Evolutionary conservation across 2,329 filamentous ascomycete species (phyloP).

Genomic region (Clonostachys rhizophaga): DNA sequence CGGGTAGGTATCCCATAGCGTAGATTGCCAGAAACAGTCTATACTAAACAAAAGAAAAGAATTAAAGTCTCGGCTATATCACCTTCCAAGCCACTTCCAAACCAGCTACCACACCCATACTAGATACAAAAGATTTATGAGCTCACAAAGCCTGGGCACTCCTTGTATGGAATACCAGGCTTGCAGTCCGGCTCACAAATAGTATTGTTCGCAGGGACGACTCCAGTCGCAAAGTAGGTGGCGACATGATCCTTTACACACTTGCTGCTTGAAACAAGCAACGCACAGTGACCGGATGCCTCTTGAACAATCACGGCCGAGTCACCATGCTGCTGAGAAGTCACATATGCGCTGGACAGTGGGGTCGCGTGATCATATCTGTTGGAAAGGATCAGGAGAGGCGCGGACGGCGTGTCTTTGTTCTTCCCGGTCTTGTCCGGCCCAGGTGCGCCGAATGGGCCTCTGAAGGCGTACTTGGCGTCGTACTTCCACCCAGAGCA

Average conservation of each 20-base stretch:
- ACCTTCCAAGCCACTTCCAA: no score
- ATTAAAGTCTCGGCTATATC: no score
- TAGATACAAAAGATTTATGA: no score
- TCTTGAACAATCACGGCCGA: slow-evolving; percentile 21
- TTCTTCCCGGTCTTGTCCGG: slow-evolving; percentile 9
- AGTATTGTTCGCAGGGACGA: slow-evolving; percentile 12
- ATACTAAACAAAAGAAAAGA: no score
- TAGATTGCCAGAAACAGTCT: no score
- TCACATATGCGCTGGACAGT: slow-evolving; percentile 23
- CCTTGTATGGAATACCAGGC: no score
- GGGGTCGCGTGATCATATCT: slow-evolving; percentile 41
- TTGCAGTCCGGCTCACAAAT: slow-evolving; percentile 10
- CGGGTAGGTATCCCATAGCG: no score
- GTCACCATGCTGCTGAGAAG: slow-evolving; percentile 16
- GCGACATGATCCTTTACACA: slow-evolving; percentile 6
- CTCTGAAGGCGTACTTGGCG: slow-evolving; percentile 30
- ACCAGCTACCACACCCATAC: no score
- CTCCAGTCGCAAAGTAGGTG: slow-evolving; percentile 9
- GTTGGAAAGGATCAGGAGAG: slow-evolving; percentile 36
- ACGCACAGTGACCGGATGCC: slow-evolving; percentile 17
- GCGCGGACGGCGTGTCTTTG: slow-evolving; percentile 25
- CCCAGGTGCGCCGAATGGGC: slow-evolving; percentile 21
- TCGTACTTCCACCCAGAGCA: slow-evolving; percentile 31
- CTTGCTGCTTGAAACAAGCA: slow-evolving; percentile 6
- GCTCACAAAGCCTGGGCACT: no score